These are phyloP conservation scores for Ormosia semicastrata DNA, from an alignment of 306 rosid genomes.

Conservation along the genomic window DNA sequence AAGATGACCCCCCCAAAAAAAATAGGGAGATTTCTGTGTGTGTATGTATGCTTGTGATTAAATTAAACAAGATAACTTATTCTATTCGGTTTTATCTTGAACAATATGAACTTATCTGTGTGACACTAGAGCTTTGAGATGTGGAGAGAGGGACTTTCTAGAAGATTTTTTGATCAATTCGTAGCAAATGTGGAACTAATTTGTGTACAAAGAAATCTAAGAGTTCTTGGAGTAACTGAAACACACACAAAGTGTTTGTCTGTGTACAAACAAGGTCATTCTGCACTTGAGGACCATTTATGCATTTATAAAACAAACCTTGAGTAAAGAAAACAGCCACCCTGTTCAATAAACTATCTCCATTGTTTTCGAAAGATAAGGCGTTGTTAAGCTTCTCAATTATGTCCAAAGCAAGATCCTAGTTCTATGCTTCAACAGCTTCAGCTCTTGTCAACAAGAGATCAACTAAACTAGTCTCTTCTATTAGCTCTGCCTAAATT, in stretches of 20 bases:
- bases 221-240: slow-evolving; percentile 62
- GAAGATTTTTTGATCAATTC: too few species aligned
- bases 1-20: too few species aligned
- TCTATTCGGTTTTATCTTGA: too few species aligned
- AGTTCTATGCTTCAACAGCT: slow-evolving; percentile 64
- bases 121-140: too few species aligned
- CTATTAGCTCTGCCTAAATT: slow-evolving; percentile 63
- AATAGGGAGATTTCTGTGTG: too few species aligned
- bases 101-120: too few species aligned
- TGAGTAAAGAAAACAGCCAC: slow-evolving; percentile 54
- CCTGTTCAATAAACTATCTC: slow-evolving; percentile 47
- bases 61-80: too few species aligned
- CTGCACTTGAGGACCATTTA: slow-evolving; percentile 20
- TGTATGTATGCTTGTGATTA: too few species aligned
- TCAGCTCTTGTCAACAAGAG: slow-evolving; percentile 68
- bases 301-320: slow-evolving; percentile 41
- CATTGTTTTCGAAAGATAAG: slow-evolving; percentile 10
- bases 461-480: slow-evolving; percentile 56
- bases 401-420: slow-evolving; percentile 37
- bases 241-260: slow-evolving; percentile 33
- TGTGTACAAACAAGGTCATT: slow-evolving; percentile 24
- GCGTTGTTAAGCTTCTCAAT: slow-evolving; percentile 41
- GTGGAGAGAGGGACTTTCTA: too few species aligned
- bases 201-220: too few species aligned
- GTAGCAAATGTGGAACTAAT: too few species aligned